Evolutionary conservation across 345 rosid species (phyloP), one percentile per base, ranked within the genome.

Genomic region (Lumnitzera racemosa): DNA sequence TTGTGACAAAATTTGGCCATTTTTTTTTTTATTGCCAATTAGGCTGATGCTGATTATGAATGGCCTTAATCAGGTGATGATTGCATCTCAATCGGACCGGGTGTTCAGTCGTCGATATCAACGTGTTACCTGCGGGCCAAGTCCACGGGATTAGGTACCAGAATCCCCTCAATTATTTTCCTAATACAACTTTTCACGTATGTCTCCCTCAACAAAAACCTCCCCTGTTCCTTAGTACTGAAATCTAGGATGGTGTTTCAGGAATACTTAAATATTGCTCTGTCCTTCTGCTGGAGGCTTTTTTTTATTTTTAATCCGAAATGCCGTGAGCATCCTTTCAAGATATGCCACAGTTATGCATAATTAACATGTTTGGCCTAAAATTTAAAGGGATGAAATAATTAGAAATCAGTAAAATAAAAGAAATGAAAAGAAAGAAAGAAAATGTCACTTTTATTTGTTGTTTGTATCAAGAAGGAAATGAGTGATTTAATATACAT

Each of bases 121-220:
- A 83, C 54, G 85, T 49, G 81, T 86, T 20, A 78, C 91, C 13
- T 91, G 98, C 43, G 98, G 96, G 49, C 96, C 96, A 12, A 84
- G 96, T 73, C n/a, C 98, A 88, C 75, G 97, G 97, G 65, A 87
- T 90, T 80, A 84, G 96, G 96, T 89, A 72, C 24, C 27, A 15
- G 43, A 36, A 20, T 15, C 24, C 57, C 25, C 55, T 20, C 13
- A 12, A 47, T 55, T 7, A 14, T 59, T 5, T 24, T 4, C 13
- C 23, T 49, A 12, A 48, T 16, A 4, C 46, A 13, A 10, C 5
- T 13, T 47, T 24, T 54, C 48, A 27, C 23, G 17, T 15, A 17
- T 2, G 9, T 11, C 23, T 4, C 11, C 46, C 43, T 5, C n/a
- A 50, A 36, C 43, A 36, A 36, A n/a, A n/a, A n/a, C n/a, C n/a